These are phyloP conservation scores for Fragaria iinumae DNA, from an alignment of 306 rosid genomes.

Conservation along the genomic window DNA sequence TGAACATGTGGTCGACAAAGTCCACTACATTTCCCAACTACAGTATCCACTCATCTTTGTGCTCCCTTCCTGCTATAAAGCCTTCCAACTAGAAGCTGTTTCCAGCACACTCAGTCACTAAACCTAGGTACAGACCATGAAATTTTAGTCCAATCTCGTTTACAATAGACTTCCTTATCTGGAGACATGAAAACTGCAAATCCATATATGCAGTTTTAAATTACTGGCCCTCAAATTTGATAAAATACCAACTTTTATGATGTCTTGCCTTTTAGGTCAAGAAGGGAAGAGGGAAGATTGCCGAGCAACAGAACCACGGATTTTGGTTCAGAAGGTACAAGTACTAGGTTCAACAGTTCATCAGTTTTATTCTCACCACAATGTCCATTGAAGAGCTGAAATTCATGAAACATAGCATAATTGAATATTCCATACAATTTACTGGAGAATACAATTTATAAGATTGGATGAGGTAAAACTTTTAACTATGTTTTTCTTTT, in stretches of 20 bases:
- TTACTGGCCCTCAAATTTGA: not conserved
- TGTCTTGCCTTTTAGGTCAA: not conserved
- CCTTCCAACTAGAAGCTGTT: conserved; percentile 8
- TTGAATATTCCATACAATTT: not conserved
- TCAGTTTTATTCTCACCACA: not conserved
- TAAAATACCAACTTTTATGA: not conserved
- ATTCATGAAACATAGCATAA: not conserved
- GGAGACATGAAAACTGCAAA: not conserved
- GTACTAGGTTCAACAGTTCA: not conserved
- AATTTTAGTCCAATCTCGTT: not conserved
- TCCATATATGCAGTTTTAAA: not conserved
- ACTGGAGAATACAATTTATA: not conserved
- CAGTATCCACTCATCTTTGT: not conserved
- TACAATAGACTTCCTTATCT: not conserved
- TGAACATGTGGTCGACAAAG: not conserved
- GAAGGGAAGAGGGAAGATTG: not conserved
- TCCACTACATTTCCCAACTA: not conserved
- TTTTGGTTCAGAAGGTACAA: not conserved
- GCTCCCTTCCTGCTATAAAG: conserved; percentile 2
- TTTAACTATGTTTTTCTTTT: too few relatives aligned
- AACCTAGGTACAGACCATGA: not conserved
- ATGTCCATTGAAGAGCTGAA: not conserved
- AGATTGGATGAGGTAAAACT: not conserved
- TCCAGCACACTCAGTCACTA: not conserved
- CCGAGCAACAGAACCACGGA: not conserved